Evolutionary conservation across 2,329 filamentous ascomycete species (phyloP), one percentile per base, ranked within the genome.

Genomic region (Xylariaceae sp.): DNA sequence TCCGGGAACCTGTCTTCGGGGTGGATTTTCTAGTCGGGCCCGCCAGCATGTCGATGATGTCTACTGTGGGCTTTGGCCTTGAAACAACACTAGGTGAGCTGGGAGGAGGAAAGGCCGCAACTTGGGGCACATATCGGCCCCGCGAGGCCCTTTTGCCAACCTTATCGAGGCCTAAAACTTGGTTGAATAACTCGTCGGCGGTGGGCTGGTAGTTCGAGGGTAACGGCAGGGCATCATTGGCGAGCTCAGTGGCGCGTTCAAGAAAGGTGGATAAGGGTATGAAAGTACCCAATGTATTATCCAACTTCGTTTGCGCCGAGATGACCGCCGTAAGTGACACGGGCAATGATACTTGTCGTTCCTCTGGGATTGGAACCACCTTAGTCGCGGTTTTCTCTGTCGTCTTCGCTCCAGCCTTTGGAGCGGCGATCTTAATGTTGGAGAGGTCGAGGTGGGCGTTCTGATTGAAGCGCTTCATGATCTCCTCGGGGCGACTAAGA

Each of bases 231-330:
- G 88, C 84, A 59, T 94, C 87, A 72, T 97, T 97, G 56, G 94
- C 94, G 22, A 95, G 74, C 65, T 94, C 86, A 39, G 88, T 82
- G 39, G 94, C 94, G 50, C 91, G 87, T 51, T 85, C 80, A 68
- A 99, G 84, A 74, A 97, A 96, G 12, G 88, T 90, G 2, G 88
- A 89, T 5, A 97, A 76, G 13, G 92, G 91, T 45, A 96, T 76
- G 67, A 85, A 87, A 54, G 92, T 84, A 56, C 89, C 90, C 22
- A 96, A 79, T 4, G 83, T 85, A 51, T 85, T 76, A 65, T 92
- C 80, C 61, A 97, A 83, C 68, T 87, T 86, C 72, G 85, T 84
- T 77, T 96, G 92, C 32, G 88, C 85, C 62, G 89, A 85, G 50
- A 91, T 75, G 15, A 95, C 90, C 55, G 87, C 85, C 40, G 82